Evolutionary conservation across 495 filamentous ascomycete genomes (phyloP), one percentile per base, ranked within the genome.

Genomic region (Penicillium lagena): DNA sequence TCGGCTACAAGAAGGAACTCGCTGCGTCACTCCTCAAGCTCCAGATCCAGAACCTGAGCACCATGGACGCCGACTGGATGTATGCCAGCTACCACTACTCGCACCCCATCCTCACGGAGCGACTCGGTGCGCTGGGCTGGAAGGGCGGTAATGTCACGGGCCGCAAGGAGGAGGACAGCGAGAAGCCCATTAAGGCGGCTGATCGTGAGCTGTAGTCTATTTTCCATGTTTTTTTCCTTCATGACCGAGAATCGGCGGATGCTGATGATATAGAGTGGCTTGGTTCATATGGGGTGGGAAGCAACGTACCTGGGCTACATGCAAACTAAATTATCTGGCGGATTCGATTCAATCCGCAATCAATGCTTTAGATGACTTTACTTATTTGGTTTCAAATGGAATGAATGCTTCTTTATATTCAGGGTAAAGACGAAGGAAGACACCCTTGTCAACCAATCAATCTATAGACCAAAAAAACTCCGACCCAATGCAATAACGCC

Each of bases 61-160:
- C 87, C 45, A 96, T 97, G 91, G 94, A 98, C 63, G 93, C 93
- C 34, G 94, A 98, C 64, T 94, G 85, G 86, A 77, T 96, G 71
- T 98, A 96, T 64, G 90, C 94, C 22, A 90, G 83, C 71, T 98
- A 97, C 71, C 87, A 97, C 70, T 95, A 90, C 77, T 96, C 90
- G 7, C 93, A 98, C 67, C 93, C 93, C 1, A 97, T 97, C 51
- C 77, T 98, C 43, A 83, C 90, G 7, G 94, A 98, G 76, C 79
- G 93, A 50, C 71, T 98, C 52, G 87, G 83, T 68, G 93, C 91
- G 1, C 73, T 98, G 29, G 83, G 86, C 47, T 97, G 90, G 90
- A 80, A 77, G 56, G 74, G 78, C 39, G 73, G 76, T 36, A 76
- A 81, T 64, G 77, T 79, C 51, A 66, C 64, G 17, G 60, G 63